Percentiles rank a stretch among this genome's conserved stretches.
Evolutionary conservation across 768 basidiomycete genomes (phyloP).

Genomic region (Mycena floridula): DNA sequence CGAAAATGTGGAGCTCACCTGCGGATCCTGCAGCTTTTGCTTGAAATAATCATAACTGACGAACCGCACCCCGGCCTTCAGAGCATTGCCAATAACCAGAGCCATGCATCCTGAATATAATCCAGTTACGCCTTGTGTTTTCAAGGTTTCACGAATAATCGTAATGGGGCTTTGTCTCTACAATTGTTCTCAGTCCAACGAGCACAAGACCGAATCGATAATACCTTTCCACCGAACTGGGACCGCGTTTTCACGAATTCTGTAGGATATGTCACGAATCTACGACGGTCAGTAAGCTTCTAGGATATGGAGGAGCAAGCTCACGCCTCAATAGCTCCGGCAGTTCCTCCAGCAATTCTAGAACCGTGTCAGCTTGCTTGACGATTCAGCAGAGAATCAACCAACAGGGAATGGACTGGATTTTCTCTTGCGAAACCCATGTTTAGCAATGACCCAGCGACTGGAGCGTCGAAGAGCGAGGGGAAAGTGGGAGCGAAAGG

Average conservation of each 20-base stretch:
- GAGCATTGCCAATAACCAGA: slow-evolving; percentile 82
- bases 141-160: slow-evolving; percentile 71
- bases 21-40: slow-evolving; percentile 66
- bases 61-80: slow-evolving; percentile 95
- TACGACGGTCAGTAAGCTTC: slow-evolving; percentile 21
- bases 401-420: slow-evolving; percentile 71
- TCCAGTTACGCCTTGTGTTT: slow-evolving; percentile 69
- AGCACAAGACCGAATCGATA: neutral
- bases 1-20: slow-evolving; percentile 44
- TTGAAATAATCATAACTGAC: slow-evolving; percentile 95
- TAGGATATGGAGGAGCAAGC: slow-evolving; percentile 17
- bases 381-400: neutral
- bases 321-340: slow-evolving; percentile 91
- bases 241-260: slow-evolving; percentile 93
- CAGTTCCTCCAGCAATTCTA: slow-evolving; percentile 81
- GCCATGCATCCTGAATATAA: slow-evolving; percentile 94
- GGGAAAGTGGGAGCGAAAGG: no score
- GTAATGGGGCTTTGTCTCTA: slow-evolving; percentile 62
- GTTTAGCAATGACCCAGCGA: no score
- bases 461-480: no score
- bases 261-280: slow-evolving; percentile 82
- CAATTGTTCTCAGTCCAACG: neutral
- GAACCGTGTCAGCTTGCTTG: neutral
- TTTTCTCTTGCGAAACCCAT: slow-evolving; percentile 68
- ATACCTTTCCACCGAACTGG: slow-evolving; percentile 80